A percentile compares a stretch with the other conserved stretches of the same genome.
Evolutionary conservation across 2,329 filamentous ascomycete species (phyloP).

Genomic region (Alternaria infectoria): DNA sequence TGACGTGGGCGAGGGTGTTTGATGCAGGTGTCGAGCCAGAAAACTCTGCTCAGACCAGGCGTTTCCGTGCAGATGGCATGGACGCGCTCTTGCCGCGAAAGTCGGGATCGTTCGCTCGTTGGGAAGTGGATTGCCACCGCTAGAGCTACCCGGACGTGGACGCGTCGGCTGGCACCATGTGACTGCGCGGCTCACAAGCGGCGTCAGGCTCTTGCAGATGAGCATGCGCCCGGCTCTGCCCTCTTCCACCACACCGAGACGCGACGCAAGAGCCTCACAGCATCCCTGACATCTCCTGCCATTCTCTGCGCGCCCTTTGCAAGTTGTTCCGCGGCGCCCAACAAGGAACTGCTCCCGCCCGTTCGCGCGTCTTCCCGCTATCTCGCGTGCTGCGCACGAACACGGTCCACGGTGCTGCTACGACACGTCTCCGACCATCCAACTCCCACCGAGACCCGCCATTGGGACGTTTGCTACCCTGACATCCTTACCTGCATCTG

Average conservation of each 20-base stretch:
- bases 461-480: not conserved
- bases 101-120: conserved; percentile 13
- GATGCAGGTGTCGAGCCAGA: conserved; percentile 11
- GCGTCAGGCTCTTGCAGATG: conserved; percentile 18
- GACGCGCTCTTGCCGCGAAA: conserved; percentile 13
- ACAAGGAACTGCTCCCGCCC: conserved; percentile 7
- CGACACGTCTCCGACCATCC: conserved; percentile 15
- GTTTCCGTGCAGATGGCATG: conserved; percentile 20
- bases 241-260: conserved; percentile 22
- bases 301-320: conserved; percentile 7
- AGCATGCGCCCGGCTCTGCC: conserved; percentile 5
- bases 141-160: conserved; percentile 14
- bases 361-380: conserved; percentile 28
- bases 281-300: conserved; percentile 12
- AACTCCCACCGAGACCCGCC: not conserved
- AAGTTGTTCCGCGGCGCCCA: conserved; percentile 2
- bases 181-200: conserved; percentile 26
- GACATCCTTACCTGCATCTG: not conserved
- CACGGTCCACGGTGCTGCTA: conserved; percentile 7
- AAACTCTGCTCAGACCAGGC: conserved; percentile 19
- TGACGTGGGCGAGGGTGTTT: conserved; percentile 3
- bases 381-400: conserved; percentile 14
- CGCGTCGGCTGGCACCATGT: conserved; percentile 25
- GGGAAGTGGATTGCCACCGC: conserved; percentile 22
- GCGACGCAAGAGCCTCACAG: conserved; percentile 15